phyloP scores from a whole-genome alignment of 306 rosid genomes.

The Cotoneaster glaucophyllus region DNA sequence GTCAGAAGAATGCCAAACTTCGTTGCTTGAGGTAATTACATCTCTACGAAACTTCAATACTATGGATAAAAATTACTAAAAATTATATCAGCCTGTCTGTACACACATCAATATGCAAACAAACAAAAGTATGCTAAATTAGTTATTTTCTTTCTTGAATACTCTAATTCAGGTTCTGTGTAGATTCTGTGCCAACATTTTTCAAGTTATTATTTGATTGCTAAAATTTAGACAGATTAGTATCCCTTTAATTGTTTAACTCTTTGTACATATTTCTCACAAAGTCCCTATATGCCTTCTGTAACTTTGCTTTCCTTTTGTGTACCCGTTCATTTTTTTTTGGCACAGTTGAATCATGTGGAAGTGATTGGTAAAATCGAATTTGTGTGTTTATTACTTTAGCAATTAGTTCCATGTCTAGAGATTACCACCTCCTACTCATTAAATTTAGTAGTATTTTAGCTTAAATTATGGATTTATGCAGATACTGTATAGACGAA shows the following conservation, averaged over 20 bases:
- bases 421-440: not conserved
- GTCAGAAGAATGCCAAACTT: conserved; percentile 43
- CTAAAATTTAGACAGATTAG: not conserved
- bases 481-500: not conserved
- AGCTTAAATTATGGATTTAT: not conserved
- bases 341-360: not conserved
- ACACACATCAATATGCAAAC: not conserved
- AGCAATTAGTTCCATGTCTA: not conserved
- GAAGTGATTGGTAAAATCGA: not conserved
- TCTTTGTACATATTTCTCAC: not conserved
- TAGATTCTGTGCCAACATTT: not conserved
- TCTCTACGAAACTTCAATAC: conserved; percentile 3
- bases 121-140: not conserved
- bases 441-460: not conserved
- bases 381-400: not conserved
- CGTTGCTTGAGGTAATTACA: conserved; percentile 51
- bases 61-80: not conserved
- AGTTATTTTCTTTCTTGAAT: not conserved
- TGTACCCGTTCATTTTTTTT: too few relatives aligned
- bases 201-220: not conserved
- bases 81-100: not conserved
- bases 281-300: not conserved
- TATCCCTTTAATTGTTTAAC: not conserved
- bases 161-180: not conserved
- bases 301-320: not conserved